A percentile compares a stretch with the other conserved stretches of the same genome.
phyloP scores from a whole-genome alignment of 768 basidiomycete genomes.

The Termitomyces sp. region DNA sequence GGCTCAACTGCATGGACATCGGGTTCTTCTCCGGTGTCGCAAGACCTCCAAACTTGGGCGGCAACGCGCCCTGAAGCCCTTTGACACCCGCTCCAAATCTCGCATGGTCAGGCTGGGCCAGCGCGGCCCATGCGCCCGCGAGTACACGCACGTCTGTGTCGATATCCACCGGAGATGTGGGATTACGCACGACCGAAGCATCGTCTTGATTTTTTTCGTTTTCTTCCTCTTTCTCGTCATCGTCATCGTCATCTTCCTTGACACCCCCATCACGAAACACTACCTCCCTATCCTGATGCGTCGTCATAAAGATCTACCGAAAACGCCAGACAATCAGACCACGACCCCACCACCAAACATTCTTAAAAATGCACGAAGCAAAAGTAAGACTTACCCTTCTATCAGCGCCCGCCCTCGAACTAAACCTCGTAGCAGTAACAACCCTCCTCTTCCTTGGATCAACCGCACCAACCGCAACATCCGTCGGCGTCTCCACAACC shows the following conservation, averaged over 20 bases:
- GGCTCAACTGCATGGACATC: conserved; percentile 89
- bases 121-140: conserved; percentile 69
- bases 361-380: not conserved
- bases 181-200: conserved; percentile 12
- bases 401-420: conserved; percentile 76
- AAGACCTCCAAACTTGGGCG: conserved; percentile 68
- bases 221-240: conserved; percentile 15
- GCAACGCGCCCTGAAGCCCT: conserved; percentile 58
- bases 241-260: conserved; percentile 17
- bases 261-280: conserved; percentile 15
- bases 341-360: not conserved
- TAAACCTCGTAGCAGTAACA: conserved; percentile 84
- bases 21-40: conserved; percentile 91
- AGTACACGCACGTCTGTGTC: conserved; percentile 64
- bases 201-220: not conserved
- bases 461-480: conserved; percentile 60
- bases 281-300: conserved; percentile 57
- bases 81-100: conserved; percentile 33
- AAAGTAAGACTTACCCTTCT: conserved; percentile 53
- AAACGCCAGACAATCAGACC: not conserved
- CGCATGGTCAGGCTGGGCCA: conserved; percentile 24
- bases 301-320: conserved; percentile 74
- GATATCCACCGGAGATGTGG: conserved; percentile 43
- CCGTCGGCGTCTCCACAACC: conserved; percentile 57
- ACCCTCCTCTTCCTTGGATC: conserved; percentile 81